Base-by-base conservation (phyloP, 2,329 filamentous ascomycete species). In the Colletotrichum orbiculare region DNA sequence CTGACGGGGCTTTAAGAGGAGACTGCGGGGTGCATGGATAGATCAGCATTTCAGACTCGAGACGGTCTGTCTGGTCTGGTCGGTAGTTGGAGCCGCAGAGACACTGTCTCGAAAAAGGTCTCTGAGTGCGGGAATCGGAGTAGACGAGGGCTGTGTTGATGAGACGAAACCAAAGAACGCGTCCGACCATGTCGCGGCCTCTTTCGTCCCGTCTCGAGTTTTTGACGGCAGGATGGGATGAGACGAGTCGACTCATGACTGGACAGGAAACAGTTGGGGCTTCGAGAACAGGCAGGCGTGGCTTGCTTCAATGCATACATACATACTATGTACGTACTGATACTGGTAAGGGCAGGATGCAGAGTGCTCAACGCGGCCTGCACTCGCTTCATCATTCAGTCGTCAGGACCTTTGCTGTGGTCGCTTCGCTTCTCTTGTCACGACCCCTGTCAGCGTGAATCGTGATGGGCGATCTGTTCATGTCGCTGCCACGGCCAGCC, bases 81-180 rank as follows among this genome's bases (percentile, higher is more conserved):
- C 47, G 47, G 47, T 52, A 35, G 37, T 52, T 47, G 56, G 13
- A 25, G 25, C 25, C 10, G 33, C 8, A 17, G 58, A 15, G 46
- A 58, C 25, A 50, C 46, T 63, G 63, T 53, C 52, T 63, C 46
- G 43, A 38, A 53, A 17, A 43, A 63, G 41, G 39, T 58, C 58
- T 47, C 56, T 53, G 57, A 55, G 46, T 13, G 47, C 52, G 43
- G 33, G 53, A 50, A 56, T 56, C 42, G 58, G 43, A 60, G 39
- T 10, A 57, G 25, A 25, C 25, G 25, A 25, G 25, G 25, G 25
- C 25, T 25, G 25, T 25, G 25, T 25, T 52, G 52, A 52, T 63
- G 47, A 66, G 63, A 66, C 63, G 63, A 66, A 66, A 66, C 63
- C 17, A 42, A 63, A 13, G 47, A 54, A 62, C 63, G 58, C 63